Evolutionary conservation across 225 moss, liverwort and hornwort species (phyloP), one percentile per base, ranked within the genome.

Genomic region (Neckera pumila): DNA sequence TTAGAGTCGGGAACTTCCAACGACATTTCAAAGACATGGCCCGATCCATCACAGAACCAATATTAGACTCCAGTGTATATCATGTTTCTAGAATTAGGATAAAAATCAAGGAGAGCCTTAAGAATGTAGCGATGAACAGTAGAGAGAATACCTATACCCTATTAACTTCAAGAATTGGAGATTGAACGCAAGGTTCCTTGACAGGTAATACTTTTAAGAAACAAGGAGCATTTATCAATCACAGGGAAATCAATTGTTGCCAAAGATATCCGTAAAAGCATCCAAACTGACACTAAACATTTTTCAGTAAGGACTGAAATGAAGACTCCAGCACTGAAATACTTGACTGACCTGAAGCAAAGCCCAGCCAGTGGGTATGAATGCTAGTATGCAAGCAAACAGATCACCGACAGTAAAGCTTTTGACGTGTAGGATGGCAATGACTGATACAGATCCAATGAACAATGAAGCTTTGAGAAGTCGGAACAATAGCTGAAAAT

Each of bases 321-420:
- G 28, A 40, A 59, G 28, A 74, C 31, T 72, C 23, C 14, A 89
- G 36, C 20, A 56, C n/a, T 67, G 14, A 60, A 76, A 56, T 18
- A 66, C 10, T 11, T 62, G 12, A 82, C 93, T 95, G 77, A 97
- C 96, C 97, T 94, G 95, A 67, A 97, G 91, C 92, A 99, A 86
- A 40, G 96, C 97, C 99, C 99, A 99, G 57, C 99, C 99, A 9
- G 97, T 99, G 54, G 99, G 99, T 56, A 99, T 89, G 66, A 99
- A 99, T 27, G 99, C 99, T 71, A 99, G 85, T 38, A 95, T 92
- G 87, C 97, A 91, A 26, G 96, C 95, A 84, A 99, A 97, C 47
- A 99, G 91, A 89, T 99, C 99, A 67, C 96, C 93, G 43, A 97
- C 92, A 57, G 94, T 91, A 13, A 99, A 88, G 23, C 85, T 84